Base-by-base conservation (phyloP, 139 green algal species). In the Chlamydomonas incerta region DNA sequence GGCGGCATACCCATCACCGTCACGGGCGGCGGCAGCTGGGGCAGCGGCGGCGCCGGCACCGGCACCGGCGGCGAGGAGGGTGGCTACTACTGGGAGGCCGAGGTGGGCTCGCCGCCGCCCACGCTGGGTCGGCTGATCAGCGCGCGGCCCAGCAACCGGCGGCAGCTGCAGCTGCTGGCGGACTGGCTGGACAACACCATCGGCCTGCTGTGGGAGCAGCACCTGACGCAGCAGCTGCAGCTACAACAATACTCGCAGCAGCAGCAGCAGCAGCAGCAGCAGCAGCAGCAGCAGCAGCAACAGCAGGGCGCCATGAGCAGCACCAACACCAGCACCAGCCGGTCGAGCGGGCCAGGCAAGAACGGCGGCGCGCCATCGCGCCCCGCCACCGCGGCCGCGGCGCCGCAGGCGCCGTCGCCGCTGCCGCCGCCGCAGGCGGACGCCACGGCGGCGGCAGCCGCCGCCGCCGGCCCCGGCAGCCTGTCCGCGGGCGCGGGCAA, bases 101-200 rank as follows among this genome's bases (percentile, higher is more conserved):
- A 74, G 15, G 72, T 55, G 18, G 23, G 29, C 28, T n/a, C 37
- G 58, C 31, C n/a, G 82, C 63, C 71, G 74, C 82, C 34, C 62
- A 33, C 47, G 72, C 72, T 87, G 41, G 41, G 82, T 0, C 33
- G 47, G 37, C 55, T 87, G 37, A 87, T 87, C 26, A 69, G 1
- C 20, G 72, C 31, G 23, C 50, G 58, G 20, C 65, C 84, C 57
- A 74, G 63, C 50, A 34, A 23, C 8, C 74, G 67, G 17, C 57
- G 70, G 26, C 81, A 88, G 50, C 65, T 86, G 24, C 87, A 90
- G 50, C 75, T 90, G 33, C 86, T 87, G 75, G 82, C 81, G 17
- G 81, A 90, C 37, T 90, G 87, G 87, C 60, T 90, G 34, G 87
- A 90, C 69, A 37, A 10, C n/a, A 65, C 68, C 10, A 71, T 86